Percentiles rank a stretch among this genome's conserved stretches.
phyloP scores from a whole-genome alignment of 208 protist species.

The Acanthamoeba castellanii region DNA sequence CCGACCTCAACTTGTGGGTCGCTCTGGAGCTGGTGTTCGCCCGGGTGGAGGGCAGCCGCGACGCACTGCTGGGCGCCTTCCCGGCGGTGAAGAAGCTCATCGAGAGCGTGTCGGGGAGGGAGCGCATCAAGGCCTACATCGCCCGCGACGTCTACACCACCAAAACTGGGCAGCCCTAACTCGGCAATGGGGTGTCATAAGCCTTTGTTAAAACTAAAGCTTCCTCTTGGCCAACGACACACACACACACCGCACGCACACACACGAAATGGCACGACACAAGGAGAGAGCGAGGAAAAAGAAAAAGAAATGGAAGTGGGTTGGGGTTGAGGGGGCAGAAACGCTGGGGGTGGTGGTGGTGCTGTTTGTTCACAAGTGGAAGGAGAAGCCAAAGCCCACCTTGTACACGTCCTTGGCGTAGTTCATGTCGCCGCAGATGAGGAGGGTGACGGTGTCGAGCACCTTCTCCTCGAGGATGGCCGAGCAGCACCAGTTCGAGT shows the following conservation, averaged over 20 bases:
- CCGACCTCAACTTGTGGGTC: background rate
- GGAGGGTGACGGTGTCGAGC: background rate
- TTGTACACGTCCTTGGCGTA: slow-evolving; percentile 66
- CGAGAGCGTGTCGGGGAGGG: background rate
- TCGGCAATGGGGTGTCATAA: no score
- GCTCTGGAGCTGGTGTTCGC: no score
- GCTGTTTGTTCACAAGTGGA: slow-evolving; percentile 6
- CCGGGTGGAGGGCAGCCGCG: background rate
- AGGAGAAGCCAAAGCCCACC: slow-evolving; percentile 68
- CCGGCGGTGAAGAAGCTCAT: background rate
- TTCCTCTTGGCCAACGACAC: no score
- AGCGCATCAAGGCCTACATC: slow-evolving; percentile 49
- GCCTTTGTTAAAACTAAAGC: no score
- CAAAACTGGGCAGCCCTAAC: no score
- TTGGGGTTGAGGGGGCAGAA: no score
- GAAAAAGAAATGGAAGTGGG: no score
- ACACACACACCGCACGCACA: no score
- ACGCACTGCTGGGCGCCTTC: no score
- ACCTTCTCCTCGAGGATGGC: slow-evolving; percentile 53
- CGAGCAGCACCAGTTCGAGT: slow-evolving; percentile 60
- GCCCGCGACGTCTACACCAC: slow-evolving; percentile 38
- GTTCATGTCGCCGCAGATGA: slow-evolving; percentile 65
- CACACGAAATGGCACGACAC: no score
- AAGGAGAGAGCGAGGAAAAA: no score
- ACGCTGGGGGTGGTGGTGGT: no score